Evolutionary conservation across 2,329 filamentous ascomycete species (phyloP).

Genomic region (Eutypella sp.): DNA sequence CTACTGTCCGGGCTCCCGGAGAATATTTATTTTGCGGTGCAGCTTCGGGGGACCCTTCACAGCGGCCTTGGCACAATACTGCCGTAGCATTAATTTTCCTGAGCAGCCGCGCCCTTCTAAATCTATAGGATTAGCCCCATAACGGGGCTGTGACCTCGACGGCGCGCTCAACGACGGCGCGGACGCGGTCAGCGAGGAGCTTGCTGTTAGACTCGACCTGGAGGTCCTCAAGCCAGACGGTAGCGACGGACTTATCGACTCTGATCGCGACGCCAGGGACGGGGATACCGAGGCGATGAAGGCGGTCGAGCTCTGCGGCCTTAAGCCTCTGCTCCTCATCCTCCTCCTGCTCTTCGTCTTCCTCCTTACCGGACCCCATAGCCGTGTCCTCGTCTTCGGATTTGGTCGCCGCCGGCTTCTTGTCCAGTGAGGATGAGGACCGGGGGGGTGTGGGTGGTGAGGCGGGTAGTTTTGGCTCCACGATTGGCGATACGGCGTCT

Average conservation of each 20-base stretch:
- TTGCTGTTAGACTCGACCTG: slow-evolving; percentile 82
- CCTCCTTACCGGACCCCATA: slow-evolving; percentile 25
- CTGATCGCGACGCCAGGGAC: slow-evolving; percentile 84
- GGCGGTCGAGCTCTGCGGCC: slow-evolving; percentile 65
- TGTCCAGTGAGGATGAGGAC: too few species aligned
- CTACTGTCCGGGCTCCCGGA: too few species aligned
- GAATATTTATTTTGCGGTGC: too few species aligned
- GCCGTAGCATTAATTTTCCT: too few species aligned
- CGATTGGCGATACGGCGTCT: slow-evolving; percentile 74
- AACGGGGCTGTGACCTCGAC: slow-evolving; percentile 81
- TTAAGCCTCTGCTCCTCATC: slow-evolving; percentile 42
- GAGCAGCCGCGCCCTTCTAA: not conserved
- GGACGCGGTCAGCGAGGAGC: slow-evolving; percentile 76
- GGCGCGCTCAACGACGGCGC: slow-evolving; percentile 83
- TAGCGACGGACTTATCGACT: slow-evolving; percentile 82
- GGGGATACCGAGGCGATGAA: slow-evolving; percentile 81
- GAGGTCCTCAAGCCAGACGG: slow-evolving; percentile 86
- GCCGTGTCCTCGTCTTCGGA: slow-evolving; percentile 19
- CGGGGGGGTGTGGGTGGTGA: slow-evolving; percentile 12
- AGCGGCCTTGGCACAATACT: too few species aligned
- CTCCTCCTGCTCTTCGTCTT: slow-evolving; percentile 33
- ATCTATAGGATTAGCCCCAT: slow-evolving; percentile 42
- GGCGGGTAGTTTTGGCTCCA: slow-evolving; percentile 51
- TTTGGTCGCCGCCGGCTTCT: slow-evolving; percentile 26
- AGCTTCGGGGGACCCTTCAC: too few species aligned